These are phyloP conservation scores for Paratrypanosoma confusum DNA, from an alignment of 208 protist species.

Conservation along the genomic window DNA sequence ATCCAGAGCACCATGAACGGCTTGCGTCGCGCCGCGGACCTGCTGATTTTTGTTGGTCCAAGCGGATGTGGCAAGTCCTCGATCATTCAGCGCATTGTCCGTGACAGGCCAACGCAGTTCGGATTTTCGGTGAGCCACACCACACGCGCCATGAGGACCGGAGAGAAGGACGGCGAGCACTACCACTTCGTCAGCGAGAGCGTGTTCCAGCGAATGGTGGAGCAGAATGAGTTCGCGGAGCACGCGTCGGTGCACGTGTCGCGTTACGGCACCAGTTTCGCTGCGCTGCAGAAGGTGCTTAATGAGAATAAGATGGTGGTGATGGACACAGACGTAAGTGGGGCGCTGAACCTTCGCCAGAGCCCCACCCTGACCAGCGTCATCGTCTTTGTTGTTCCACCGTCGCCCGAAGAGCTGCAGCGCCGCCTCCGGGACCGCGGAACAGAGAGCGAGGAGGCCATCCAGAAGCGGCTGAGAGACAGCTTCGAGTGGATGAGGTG, in stretches of 20 bases:
- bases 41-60: constrained; percentile 77
- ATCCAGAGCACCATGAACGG: constrained; percentile 4
- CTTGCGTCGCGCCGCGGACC: constrained; percentile 13
- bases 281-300: constrained; percentile 42
- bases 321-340: constrained; percentile 76
- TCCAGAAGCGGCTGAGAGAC: constrained; percentile 41
- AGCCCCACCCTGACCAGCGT: constrained; percentile 24
- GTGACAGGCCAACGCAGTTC: constrained; percentile 44
- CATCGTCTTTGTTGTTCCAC: constrained; percentile 69
- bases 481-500: constrained; percentile 48
- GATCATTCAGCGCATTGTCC: constrained; percentile 50
- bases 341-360: constrained; percentile 46
- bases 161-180: constrained; percentile 70
- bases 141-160: constrained; percentile 54
- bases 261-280: constrained; percentile 81
- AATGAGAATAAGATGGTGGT: constrained; percentile 29
- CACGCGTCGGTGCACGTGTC: constrained; percentile 43
- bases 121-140: constrained; percentile 86
- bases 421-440: constrained; percentile 59
- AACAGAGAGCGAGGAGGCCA: constrained; percentile 69
- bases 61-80: constrained; percentile 85
- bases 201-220: constrained; percentile 41
- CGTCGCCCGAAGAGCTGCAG: constrained; percentile 48
- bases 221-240: constrained; percentile 61
- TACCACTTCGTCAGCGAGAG: constrained; percentile 73